Evolutionary conservation across 768 basidiomycete species (phyloP).

Genomic region (Lactarius akahatsu): DNA sequence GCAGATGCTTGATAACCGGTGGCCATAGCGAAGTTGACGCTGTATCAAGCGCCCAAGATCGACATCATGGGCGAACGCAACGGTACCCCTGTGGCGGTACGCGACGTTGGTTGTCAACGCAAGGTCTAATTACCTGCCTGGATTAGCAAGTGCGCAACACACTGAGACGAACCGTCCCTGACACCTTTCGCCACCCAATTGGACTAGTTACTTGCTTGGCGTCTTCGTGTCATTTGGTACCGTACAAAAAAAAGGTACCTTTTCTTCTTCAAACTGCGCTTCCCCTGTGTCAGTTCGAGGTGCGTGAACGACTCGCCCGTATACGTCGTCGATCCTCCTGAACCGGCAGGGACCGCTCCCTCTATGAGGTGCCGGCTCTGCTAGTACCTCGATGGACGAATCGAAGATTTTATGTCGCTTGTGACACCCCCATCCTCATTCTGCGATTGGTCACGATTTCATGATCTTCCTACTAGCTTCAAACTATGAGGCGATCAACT

Average conservation of each 20-base stretch:
- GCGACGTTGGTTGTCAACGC: not conserved
- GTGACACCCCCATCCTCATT: not conserved
- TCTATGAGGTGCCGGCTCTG: not conserved
- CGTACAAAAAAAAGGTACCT: not conserved
- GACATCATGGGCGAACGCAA: not conserved
- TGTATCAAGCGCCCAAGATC: not conserved
- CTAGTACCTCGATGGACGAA: not conserved
- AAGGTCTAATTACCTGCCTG: not conserved
- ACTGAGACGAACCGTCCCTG: not conserved
- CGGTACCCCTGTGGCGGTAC: not conserved
- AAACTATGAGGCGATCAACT: not conserved
- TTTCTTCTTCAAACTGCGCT: not conserved
- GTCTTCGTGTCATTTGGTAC: not conserved
- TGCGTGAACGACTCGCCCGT: too few species aligned
- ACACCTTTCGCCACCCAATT: not conserved
- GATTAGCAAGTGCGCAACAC: not conserved
- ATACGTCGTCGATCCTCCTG: not conserved
- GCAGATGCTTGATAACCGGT: constrained; percentile 45
- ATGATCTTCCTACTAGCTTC: not conserved
- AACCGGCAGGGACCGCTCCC: not conserved
- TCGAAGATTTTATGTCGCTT: not conserved
- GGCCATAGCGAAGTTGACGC: constrained; percentile 35
- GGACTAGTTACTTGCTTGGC: not conserved
- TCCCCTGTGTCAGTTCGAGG: not conserved
- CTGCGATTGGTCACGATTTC: not conserved